phyloP scores from a whole-genome alignment of 129 eudicot genomes.

The Flaveria robusta region DNA sequence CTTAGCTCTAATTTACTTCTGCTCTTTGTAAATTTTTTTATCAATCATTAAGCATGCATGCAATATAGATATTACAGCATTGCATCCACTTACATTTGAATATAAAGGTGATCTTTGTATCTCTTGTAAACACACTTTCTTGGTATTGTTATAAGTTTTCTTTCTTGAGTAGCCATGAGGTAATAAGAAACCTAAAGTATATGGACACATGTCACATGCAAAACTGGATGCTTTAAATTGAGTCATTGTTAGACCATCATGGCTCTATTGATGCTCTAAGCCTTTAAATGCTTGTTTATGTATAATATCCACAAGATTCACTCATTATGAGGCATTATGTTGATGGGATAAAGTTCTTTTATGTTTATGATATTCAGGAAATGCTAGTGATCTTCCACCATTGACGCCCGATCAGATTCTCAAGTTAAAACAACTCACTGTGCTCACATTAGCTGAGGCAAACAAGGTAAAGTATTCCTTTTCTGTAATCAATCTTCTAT shows the following conservation, averaged over 20 bases:
- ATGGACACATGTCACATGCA: constrained; percentile 11
- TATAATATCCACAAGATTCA: constrained; percentile 1
- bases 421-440: constrained; percentile 83
- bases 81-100: constrained; percentile 4
- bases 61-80: background rate
- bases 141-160: background rate
- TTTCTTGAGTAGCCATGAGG: background rate
- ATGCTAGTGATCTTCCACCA: constrained; percentile 59
- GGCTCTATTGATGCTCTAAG: background rate
- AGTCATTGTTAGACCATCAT: constrained; percentile 6
- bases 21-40: background rate
- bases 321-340: constrained; percentile 7
- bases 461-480: constrained; percentile 55
- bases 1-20: background rate
- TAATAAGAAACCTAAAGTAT: constrained; percentile 15
- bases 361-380: constrained; percentile 45
- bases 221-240: background rate
- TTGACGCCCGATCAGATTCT: constrained; percentile 73
- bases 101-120: background rate
- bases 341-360: background rate
- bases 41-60: background rate
- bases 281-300: constrained; percentile 6
- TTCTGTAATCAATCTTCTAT: constrained; percentile 15
- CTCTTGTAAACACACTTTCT: background rate
- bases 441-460: constrained; percentile 85